Conservation (phyloP, 148 eudicot species). For the Rhododendron vialii region DNA sequence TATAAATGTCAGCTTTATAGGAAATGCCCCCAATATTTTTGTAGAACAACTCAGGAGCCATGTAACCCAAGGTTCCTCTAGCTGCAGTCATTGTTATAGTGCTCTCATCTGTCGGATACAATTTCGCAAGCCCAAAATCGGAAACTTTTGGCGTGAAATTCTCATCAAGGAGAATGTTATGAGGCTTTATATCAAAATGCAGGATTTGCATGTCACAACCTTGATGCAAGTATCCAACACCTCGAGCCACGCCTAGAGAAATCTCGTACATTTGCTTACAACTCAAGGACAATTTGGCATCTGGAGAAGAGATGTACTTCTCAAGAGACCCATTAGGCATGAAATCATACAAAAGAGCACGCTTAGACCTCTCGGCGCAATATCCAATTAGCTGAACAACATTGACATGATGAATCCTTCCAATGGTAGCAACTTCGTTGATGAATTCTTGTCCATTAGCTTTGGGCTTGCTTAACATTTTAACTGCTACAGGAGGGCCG, state of each 20-base stretch:
- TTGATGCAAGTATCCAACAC: slow-evolving; percentile 15
- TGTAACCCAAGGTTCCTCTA: too few species aligned
- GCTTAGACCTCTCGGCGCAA: slow-evolving; percentile 17
- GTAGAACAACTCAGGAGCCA: too few species aligned
- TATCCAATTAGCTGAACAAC: slow-evolving; percentile 17
- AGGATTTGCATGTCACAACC: slow-evolving; percentile 26
- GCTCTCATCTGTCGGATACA: slow-evolving; percentile 7
- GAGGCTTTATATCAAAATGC: slow-evolving; percentile 27
- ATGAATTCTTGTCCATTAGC: slow-evolving; percentile 20
- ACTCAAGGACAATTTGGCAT: background rate
- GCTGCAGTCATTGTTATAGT: background rate
- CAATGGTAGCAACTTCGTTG: slow-evolving; percentile 21
- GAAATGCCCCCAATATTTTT: too few species aligned
- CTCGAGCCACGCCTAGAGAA: slow-evolving; percentile 18
- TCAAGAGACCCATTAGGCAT: slow-evolving; percentile 28
- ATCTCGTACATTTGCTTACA: slow-evolving; percentile 15
- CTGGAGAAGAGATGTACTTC: slow-evolving; percentile 2
- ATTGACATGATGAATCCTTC: slow-evolving; percentile 24
- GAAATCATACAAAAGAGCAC: slow-evolving; percentile 22
- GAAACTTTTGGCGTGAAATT: slow-evolving; percentile 21
- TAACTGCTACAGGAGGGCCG: slow-evolving; percentile 12
- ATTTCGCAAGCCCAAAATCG: slow-evolving; percentile 23
- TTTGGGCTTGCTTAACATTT: slow-evolving; percentile 6
- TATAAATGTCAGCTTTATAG: too few species aligned
- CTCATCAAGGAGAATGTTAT: slow-evolving; percentile 20